Evolutionary conservation across 1,139 yeast species (phyloP).

Genomic region (Nakaseomyces bracarensis): DNA sequence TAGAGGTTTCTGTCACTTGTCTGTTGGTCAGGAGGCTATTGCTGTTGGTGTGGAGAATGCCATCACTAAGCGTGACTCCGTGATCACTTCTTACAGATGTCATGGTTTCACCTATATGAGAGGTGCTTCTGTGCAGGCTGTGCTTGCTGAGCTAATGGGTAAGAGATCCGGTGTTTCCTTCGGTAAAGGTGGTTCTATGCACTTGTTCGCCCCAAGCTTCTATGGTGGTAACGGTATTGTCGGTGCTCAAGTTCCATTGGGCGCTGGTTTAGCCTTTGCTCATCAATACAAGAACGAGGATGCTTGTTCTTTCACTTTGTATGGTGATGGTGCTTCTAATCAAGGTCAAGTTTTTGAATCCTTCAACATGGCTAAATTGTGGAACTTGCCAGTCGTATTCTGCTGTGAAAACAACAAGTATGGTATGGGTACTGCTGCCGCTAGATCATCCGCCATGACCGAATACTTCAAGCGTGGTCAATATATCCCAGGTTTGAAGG

Average conservation of each 20-base stretch:
- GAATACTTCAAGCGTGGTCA: constrained; percentile 99
- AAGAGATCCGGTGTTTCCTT: constrained; percentile 88
- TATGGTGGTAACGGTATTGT: constrained; percentile 99
- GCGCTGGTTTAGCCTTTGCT: constrained; percentile 95
- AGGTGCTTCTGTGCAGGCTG: constrained; percentile 85
- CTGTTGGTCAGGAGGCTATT: constrained; percentile 98
- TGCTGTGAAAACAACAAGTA: constrained; percentile 98
- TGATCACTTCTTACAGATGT: constrained; percentile 96
- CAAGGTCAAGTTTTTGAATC: constrained; percentile 98
- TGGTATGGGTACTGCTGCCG: constrained; percentile 99
- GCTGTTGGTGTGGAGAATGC: constrained; percentile 98
- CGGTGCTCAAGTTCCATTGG: constrained; percentile 98
- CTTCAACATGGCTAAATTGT: constrained; percentile 97
- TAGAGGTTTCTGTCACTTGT: constrained; percentile 97
- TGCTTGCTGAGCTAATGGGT: constrained; percentile 94
- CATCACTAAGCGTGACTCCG: constrained; percentile 71
- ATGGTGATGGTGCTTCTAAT: constrained; percentile 99
- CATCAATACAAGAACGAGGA: constrained; percentile 84
- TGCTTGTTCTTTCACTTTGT: constrained; percentile 77
- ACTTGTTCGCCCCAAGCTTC: constrained; percentile 90
- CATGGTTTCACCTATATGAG: constrained; percentile 97
- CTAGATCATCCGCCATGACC: constrained; percentile 92
- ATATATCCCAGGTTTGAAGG: constrained; percentile 96
- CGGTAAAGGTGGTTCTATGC: constrained; percentile 99
- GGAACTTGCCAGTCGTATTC: constrained; percentile 91